A percentile compares a stretch with the other conserved stretches of the same genome.
Conservation (phyloP, 2,329 filamentous ascomycete genomes). For the Diaporthe citrichinensis region DNA sequence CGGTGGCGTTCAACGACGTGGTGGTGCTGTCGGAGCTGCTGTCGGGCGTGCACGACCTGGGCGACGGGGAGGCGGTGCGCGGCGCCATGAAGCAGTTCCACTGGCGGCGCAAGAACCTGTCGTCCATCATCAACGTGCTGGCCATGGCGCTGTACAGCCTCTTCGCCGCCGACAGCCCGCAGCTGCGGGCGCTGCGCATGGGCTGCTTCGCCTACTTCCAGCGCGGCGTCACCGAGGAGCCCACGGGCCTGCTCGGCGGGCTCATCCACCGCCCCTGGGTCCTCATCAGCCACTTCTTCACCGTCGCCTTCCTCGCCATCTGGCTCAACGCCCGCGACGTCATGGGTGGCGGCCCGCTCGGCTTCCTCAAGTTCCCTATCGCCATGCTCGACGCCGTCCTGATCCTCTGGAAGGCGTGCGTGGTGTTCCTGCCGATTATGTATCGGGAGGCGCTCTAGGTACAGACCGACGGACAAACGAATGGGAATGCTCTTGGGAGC, state of each 20-base stretch:
- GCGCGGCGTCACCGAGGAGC: slow-evolving; percentile 80
- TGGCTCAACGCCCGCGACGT: slow-evolving; percentile 69
- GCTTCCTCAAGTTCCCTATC: slow-evolving; percentile 73
- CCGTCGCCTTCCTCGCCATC: slow-evolving; percentile 89
- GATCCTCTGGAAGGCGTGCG: slow-evolving; percentile 84
- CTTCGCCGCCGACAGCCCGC: slow-evolving; percentile 86
- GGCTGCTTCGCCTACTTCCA: slow-evolving; percentile 97
- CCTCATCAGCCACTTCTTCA: slow-evolving; percentile 94
- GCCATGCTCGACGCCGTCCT: slow-evolving; percentile 75
- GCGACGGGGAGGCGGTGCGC: slow-evolving; percentile 75
- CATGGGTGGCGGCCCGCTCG: slow-evolving; percentile 62
- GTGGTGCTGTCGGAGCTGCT: slow-evolving; percentile 83
- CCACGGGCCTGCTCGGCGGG: slow-evolving; percentile 85
- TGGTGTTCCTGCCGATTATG: slow-evolving; percentile 88
- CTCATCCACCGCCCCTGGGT: slow-evolving; percentile 83
- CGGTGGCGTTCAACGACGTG: slow-evolving; percentile 94
- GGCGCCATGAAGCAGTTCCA: slow-evolving; percentile 83
- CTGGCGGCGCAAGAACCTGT: slow-evolving; percentile 86
- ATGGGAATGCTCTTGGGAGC: neutral
- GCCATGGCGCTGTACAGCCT: slow-evolving; percentile 93
- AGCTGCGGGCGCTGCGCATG: slow-evolving; percentile 84
- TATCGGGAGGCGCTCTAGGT: slow-evolving; percentile 70
- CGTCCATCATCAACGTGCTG: slow-evolving; percentile 96
- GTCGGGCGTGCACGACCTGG: slow-evolving; percentile 75
- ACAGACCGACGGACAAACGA: no score